Base-by-base conservation (phyloP, 169 alveolate species). In the Eimeria sp. region DNA sequence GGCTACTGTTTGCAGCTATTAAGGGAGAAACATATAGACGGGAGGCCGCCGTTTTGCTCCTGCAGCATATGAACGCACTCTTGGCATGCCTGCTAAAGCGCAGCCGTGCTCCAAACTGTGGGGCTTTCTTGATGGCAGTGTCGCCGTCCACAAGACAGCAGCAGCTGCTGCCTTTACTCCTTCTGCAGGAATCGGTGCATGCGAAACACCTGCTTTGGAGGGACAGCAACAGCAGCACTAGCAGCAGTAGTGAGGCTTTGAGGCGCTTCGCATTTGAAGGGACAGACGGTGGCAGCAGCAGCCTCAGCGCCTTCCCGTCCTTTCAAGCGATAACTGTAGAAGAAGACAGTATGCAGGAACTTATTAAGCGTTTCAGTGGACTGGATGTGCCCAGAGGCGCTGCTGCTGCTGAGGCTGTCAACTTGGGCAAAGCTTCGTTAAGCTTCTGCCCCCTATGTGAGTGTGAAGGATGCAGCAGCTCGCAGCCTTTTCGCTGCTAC, bases 341-440 rank as follows among this genome's bases (percentile, higher is more conserved):
- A 30, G 92, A 84, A 22, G 92, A 67, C 18, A 20, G 49, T 63
- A 47, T 84, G 92, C 92, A 30, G 20, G 10, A 34, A 61, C 47
- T 84, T 16, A 6, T 84, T 16, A 5, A 11, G 78, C 63, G n/a
- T 6, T 16, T 4, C 49, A 20, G 18, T 30, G 57, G 78, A 47
- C 18, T 30, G 13, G 51, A 4, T n/a, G 43, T 22, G n/a, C 40
- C 92, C 10, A 30, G 58, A 30, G 92, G 78, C 22, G 58, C 65
- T 34, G 92, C 92, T 20, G 92, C 92, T 57, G 92, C 63, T 34
- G 92, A 6, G 34, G 78, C 92, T 61, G 63, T 30, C 4, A 84
- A 84, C 61, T 30, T 30, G 27, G 92, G 61, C n/a, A 18, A 58
- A 51, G 78, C 78, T 3, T 5, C 16, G 61, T 43, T 84, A 40